Conservation (phyloP, 768 basidiomycete genomes). For the Podaxis sp. region DNA sequence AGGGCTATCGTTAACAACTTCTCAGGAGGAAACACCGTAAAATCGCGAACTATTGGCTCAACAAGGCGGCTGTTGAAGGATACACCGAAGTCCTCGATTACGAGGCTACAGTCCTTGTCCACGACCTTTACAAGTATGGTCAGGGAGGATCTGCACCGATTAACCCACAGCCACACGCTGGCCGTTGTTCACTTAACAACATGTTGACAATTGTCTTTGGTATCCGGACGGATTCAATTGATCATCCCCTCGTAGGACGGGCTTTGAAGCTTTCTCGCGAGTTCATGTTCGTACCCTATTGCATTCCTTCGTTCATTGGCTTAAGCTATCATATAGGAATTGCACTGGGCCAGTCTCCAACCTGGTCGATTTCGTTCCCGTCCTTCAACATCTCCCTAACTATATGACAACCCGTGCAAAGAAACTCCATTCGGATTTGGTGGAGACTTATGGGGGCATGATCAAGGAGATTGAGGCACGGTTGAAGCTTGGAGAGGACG, state of each 20-base stretch:
- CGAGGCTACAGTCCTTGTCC: conserved; percentile 38
- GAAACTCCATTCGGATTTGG: conserved; percentile 36
- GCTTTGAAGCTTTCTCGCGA: conserved; percentile 38
- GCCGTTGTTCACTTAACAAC: conserved; percentile 41
- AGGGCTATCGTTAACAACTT: neutral
- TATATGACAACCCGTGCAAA: conserved; percentile 34
- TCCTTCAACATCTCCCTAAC: conserved; percentile 39
- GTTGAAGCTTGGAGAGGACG: conserved; percentile 32
- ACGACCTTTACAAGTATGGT: conserved; percentile 31
- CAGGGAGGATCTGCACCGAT: conserved; percentile 30
- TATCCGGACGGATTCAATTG: conserved; percentile 35
- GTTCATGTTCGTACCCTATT: conserved; percentile 36
- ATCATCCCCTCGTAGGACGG: conserved; percentile 34
- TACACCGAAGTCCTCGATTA: conserved; percentile 36
- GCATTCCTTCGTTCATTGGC: neutral
- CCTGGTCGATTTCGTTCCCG: conserved; percentile 40
- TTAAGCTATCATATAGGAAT: conserved; percentile 25
- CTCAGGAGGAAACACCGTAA: conserved; percentile 40
- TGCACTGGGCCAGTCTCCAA: conserved; percentile 44
- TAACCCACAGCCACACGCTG: conserved; percentile 37
- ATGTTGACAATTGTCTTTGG: conserved; percentile 45
- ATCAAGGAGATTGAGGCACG: conserved; percentile 34
- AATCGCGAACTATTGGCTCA: conserved; percentile 33
- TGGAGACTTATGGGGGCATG: conserved; percentile 37
- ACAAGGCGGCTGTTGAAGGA: conserved; percentile 30